phyloP scores from a whole-genome alignment of 2,329 filamentous ascomycete genomes.

The Cladosporium sp. region DNA sequence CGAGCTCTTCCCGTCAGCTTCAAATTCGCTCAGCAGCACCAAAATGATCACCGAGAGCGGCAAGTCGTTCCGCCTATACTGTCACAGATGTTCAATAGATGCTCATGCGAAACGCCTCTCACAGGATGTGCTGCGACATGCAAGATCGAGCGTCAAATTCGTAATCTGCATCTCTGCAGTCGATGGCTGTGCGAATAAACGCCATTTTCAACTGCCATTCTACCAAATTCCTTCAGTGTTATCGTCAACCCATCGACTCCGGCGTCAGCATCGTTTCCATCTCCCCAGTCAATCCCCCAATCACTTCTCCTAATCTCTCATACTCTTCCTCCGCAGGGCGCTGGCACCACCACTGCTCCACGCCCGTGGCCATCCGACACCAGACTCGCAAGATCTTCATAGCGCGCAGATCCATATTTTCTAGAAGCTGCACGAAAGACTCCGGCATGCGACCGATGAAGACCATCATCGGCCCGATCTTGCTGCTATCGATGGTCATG shows the following conservation, averaged over 20 bases:
- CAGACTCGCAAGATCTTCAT: constrained; percentile 16
- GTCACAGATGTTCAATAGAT: too few relatives aligned
- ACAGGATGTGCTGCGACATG: too few relatives aligned
- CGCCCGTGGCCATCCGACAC: constrained; percentile 6
- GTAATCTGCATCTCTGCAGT: neutral
- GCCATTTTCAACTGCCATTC: neutral
- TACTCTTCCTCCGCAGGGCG: constrained; percentile 11
- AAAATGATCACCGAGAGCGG: too few relatives aligned
- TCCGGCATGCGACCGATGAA: constrained; percentile 19
- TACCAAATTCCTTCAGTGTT: neutral
- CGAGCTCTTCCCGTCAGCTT: too few relatives aligned
- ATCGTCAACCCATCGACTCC: constrained; percentile 7
- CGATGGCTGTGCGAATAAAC: neutral
- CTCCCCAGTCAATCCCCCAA: neutral
- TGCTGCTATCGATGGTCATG: constrained; percentile 11
- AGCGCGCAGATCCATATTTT: constrained; percentile 8
- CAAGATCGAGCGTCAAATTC: too few relatives aligned
- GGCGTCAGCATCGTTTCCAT: constrained; percentile 2
- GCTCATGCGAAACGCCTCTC: too few relatives aligned
- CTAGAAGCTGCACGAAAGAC: constrained; percentile 8
- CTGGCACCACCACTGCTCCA: constrained; percentile 19
- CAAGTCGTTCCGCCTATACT: too few relatives aligned
- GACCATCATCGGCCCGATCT: constrained; percentile 16
- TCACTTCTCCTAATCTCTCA: constrained; percentile 1
- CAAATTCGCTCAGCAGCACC: too few relatives aligned